Base-by-base conservation (phyloP, 1,284 basidiomycete genomes). In the Cryptococcus depauperatus region DNA sequence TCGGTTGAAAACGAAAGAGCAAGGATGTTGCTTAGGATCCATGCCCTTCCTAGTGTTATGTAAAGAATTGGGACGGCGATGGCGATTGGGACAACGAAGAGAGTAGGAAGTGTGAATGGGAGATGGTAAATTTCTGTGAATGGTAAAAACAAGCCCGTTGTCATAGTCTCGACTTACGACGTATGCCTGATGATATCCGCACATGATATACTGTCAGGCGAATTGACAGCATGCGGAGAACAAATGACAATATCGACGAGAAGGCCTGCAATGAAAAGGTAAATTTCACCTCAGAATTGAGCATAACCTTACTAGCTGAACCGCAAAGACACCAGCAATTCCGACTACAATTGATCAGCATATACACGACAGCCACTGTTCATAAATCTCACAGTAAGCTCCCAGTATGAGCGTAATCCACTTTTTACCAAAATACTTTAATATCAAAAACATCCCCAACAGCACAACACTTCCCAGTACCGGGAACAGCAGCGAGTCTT, bases 1-100 rank as follows among this genome's bases (percentile, higher is more conserved):
- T 84, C 85, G 61, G 85, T 81, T 9, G 85, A 80, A 62, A 96
- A 86, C 1, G 86, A 85, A 32, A 96, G 75, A 0, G 82, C 85
- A 8, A 97, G 75, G 26, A 91, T 63, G 68, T 96, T 84, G 33
- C 82, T 85, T 21, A 90, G 71, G 25, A 90, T 61, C 48, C 81
- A 84, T 30, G 85, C 82, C 62, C 78, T 79, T 41, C 75, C 62
- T 16, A 77, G 75, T 41, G 79, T 73, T 46, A 76, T 74, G 66
- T 88, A 92, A 13, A 84, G 55, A 9, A 77, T 70, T 2, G 86
- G 85, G 11, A 89, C 78, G 16, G 82, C 58, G 23, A 80, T 58
- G 1, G 82, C 79, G 33, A 84, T 57, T 2, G 83, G 80, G 10
- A 88, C 62, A 32, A 91, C 66, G 37, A 79, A 51, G 25, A 86